phyloP scores from a whole-genome alignment of 108 stramenopile species.

The Nitzschia putrida region DNA sequence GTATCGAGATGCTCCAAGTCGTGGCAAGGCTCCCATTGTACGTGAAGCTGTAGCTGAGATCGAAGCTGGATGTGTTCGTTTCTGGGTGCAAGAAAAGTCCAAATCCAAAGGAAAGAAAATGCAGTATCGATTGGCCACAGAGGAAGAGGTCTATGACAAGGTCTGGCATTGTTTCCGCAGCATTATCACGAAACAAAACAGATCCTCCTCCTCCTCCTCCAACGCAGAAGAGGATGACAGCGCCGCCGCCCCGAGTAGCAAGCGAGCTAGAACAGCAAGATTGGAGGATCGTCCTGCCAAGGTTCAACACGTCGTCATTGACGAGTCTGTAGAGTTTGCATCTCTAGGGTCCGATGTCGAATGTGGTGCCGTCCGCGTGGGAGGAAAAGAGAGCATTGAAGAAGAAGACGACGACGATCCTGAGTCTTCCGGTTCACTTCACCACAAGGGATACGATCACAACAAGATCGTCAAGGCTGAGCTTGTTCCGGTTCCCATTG shows the following conservation, averaged over 20 bases:
- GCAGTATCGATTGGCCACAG: not conserved
- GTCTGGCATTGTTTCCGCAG: conserved; percentile 2
- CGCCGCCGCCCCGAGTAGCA: not conserved
- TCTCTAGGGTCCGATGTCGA: not conserved
- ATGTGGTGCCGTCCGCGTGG: not conserved
- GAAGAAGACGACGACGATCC: not conserved
- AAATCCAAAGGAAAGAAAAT: not conserved
- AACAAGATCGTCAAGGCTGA: not conserved
- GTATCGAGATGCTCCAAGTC: not conserved
- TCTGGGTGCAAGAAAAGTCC: not conserved
- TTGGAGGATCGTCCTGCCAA: not conserved
- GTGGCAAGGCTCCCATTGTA: conserved; percentile 3
- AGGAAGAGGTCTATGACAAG: not conserved
- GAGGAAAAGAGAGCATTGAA: not conserved
- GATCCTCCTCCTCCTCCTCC: not conserved
- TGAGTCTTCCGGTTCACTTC: not conserved
- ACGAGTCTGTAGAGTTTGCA: not conserved
- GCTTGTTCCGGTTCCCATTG: not conserved
- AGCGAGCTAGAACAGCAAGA: not conserved
- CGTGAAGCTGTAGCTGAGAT: not conserved
- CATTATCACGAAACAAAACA: conserved; percentile 1
- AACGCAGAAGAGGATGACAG: not conserved
- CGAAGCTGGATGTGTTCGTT: not conserved
- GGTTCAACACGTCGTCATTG: not conserved
- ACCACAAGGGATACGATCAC: not conserved